A percentile compares a stretch with the other conserved stretches of the same genome.
These are phyloP conservation scores for Solanum sejunctum DNA, from an alignment of 257 asterid genomes.

Conservation along the genomic window DNA sequence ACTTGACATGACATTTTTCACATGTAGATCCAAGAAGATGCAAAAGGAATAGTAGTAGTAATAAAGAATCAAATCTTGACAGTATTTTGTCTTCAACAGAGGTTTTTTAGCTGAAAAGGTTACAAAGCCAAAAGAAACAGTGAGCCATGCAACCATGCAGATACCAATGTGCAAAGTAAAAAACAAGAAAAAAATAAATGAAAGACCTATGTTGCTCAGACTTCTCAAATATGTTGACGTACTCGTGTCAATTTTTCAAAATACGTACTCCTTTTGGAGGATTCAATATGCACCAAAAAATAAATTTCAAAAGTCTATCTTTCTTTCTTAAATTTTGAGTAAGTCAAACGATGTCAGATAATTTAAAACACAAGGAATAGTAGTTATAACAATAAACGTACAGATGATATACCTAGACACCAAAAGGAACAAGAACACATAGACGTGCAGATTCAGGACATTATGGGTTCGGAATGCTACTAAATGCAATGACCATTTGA, in stretches of 20 bases:
- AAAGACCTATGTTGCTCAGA: neutral
- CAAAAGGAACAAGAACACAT: neutral
- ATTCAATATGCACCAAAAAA: neutral
- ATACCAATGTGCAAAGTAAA: neutral
- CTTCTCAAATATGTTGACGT: neutral
- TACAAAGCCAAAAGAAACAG: slow-evolving; percentile 3
- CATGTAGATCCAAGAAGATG: slow-evolving; percentile 2
- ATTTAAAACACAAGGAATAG: too few relatives aligned
- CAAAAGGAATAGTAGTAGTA: slow-evolving; percentile 1
- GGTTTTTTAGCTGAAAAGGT: neutral
- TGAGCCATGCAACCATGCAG: slow-evolving; percentile 32
- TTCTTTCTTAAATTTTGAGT: too few relatives aligned
- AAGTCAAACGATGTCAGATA: too few relatives aligned
- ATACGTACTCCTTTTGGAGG: neutral
- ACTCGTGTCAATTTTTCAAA: neutral
- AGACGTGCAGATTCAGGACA: neutral
- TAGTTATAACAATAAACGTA: neutral
- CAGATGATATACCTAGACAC: too few relatives aligned
- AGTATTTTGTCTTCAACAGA: neutral
- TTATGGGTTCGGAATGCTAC: neutral
- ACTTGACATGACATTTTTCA: neutral
- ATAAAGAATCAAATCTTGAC: slow-evolving; percentile 8
- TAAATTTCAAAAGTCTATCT: too few relatives aligned
- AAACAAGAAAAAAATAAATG: neutral
- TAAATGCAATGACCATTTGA: neutral